A percentile compares a stretch with the other conserved stretches of the same genome.
These are phyloP conservation scores for Neurospora sp. DNA, from an alignment of 2,329 filamentous ascomycete genomes.

Conservation along the genomic window DNA sequence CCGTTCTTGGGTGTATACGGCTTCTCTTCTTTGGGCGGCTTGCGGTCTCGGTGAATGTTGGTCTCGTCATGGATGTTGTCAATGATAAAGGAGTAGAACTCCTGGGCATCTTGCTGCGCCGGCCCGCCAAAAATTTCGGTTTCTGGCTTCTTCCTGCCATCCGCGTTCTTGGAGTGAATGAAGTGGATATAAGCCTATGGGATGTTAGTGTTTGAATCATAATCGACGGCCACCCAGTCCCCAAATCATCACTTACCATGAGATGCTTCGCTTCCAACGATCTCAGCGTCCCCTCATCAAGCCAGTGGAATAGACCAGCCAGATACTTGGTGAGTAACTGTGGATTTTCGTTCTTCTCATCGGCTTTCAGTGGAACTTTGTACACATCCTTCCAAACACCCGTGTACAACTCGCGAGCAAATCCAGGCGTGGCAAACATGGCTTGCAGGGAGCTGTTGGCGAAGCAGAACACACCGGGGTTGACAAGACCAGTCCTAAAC, in stretches of 20 bases:
- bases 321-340: slow-evolving; percentile 52
- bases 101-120: slow-evolving; percentile 82
- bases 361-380: slow-evolving; percentile 56
- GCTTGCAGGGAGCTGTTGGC: slow-evolving; percentile 87
- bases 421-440: slow-evolving; percentile 60
- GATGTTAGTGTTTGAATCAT: slow-evolving; percentile 9
- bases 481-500: slow-evolving; percentile 63
- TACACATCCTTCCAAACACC: slow-evolving; percentile 50
- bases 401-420: slow-evolving; percentile 55
- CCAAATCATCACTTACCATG: slow-evolving; percentile 35
- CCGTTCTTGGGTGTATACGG: slow-evolving; percentile 10
- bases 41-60: slow-evolving; percentile 45
- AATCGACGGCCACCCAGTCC: slow-evolving; percentile 13
- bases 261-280: slow-evolving; percentile 45
- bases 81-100: slow-evolving; percentile 77
- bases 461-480: slow-evolving; percentile 79
- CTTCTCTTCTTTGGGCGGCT: slow-evolving; percentile 14
- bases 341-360: slow-evolving; percentile 40
- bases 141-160: slow-evolving; percentile 18
- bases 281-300: slow-evolving; percentile 39
- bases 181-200: slow-evolving; percentile 51
- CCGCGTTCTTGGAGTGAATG: slow-evolving; percentile 38
- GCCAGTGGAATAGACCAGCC: slow-evolving; percentile 48
- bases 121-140: slow-evolving; percentile 58
- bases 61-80: slow-evolving; percentile 80